Percentiles rank a stretch among this genome's conserved stretches.
phyloP scores from a whole-genome alignment of 148 eudicot species.

The Rheum nobile region DNA sequence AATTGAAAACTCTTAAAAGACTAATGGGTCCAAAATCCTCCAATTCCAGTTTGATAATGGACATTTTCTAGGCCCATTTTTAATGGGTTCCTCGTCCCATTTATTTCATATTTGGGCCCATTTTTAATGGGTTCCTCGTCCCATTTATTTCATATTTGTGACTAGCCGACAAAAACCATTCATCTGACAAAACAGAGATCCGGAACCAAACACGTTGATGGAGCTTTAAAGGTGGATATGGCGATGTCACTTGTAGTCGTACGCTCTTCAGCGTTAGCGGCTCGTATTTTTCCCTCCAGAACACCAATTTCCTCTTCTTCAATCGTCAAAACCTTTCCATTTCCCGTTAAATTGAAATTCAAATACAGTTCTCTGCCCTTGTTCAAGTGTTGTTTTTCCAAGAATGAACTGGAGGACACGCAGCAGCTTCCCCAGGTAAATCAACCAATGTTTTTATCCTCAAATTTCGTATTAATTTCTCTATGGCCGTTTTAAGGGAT shows the following conservation, averaged over 20 bases:
- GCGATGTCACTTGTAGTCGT: background rate
- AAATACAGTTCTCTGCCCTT: background rate
- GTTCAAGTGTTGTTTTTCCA: background rate
- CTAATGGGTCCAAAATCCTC: no score
- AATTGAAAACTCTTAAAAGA: no score
- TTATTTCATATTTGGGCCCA: no score
- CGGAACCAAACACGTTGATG: background rate
- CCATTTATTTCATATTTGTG: no score
- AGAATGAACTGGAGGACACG: background rate
- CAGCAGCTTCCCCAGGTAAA: slow-evolving; percentile 12
- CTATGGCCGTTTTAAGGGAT: background rate
- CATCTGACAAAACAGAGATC: background rate
- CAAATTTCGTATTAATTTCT: background rate
- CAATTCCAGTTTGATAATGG: no score
- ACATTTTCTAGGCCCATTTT: background rate
- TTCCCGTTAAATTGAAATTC: background rate
- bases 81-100: background rate
- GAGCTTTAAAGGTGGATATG: background rate
- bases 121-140: no score
- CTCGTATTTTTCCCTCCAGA: background rate
- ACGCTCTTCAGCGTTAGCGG: background rate
- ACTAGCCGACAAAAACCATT: no score
- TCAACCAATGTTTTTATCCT: background rate
- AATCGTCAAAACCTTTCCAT: background rate
- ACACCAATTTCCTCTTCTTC: background rate